Evolutionary conservation across 2,329 filamentous ascomycete species (phyloP), one percentile per base, ranked within the genome.

Genomic region (Davidsoniella australis): DNA sequence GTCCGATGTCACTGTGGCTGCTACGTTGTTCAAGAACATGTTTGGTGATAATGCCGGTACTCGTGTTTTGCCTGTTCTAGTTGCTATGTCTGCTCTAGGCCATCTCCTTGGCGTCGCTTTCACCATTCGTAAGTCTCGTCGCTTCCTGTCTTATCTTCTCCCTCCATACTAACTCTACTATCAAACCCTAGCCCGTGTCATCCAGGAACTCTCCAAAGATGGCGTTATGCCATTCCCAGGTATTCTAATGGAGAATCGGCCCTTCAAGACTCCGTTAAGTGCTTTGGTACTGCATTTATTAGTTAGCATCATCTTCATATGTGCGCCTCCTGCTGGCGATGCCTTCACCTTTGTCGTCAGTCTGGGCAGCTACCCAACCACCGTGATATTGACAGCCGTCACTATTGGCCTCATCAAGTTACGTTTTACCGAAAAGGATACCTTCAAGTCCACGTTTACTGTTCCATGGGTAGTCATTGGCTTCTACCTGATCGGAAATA

Each of bases 131-230:
- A 41, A 26, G 45, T 47, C 12, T 29, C 12, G 7, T 42, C 18
- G n/a, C 41, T 18, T 29, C 14, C n/a, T 10, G 23, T n/a, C 42
- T 29, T 12, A 44, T 12, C 26, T 33, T 10, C 12, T 9, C 10
- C n/a, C 16, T 16, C 1, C 12, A 37, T 5, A 18, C 16, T 41
- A 41, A 23, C 36, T 17, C 20, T 41, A 12, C 29, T 8, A 3
- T 26, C 68, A 9, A 29, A 29, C 73, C 0, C 73, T 78, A 48
- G 64, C 75, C 0, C 67, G 76, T 1, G 56, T 79, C 5, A 78
- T 76, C 55, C 75, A 79, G 55, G 80, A 84, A 59, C 66, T 85
- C 41, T 80, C 75, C 0, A 81, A 80, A 57, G 80, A 85, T 56
- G 79, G 79, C 0, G 64, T 84, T 5, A 58, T 85, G 14, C 80